Base-by-base conservation (phyloP, 495 filamentous ascomycete genomes). In the Podospora pseudopauciseta region DNA sequence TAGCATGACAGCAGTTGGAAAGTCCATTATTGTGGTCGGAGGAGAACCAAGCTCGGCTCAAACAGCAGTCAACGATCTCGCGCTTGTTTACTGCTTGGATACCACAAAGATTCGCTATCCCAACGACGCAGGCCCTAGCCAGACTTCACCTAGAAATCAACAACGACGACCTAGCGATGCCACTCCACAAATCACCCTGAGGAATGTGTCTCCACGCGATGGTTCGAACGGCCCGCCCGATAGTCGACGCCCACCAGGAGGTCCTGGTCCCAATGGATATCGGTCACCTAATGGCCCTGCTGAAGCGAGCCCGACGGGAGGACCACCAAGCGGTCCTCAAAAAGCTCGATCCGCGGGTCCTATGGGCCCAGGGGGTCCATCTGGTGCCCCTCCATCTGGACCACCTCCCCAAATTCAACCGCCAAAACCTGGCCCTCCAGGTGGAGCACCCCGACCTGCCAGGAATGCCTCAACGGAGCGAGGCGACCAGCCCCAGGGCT, bases 31-130 rank as follows among this genome's bases (percentile, higher is more conserved):
- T 61, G 92, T 97, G 16, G 81, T 97, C 57, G 96, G 91, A 13
- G 95, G 95, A 62, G 95, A 99, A 73, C 95, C 95, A 34, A 97
- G 94, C 78, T 92, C 92, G 11, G 90, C 91, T 32, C 86, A 91
- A 0, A 85, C 89, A 66, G 90, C 96, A 67, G 86, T 90, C 1
- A 85, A 86, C 63, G 95, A 99, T 75, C 84, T 99, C 70, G 91
- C 90, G 72, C 85, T 96, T 76, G 90, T 92, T 16, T 99, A 98
- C 77, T 85, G 97, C 64, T 82, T 99, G 54, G 95, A 98, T 77
- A 99, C 95, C 1, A 85, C 86, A 19, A 99, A 99, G 76, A 99
- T 99, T 60, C 86, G 94, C 49, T 99, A 98, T 77, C 95, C 95
- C 0, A 89, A 89, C 60, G 93, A 97, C 73, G 80, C 87, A 53